Conservation (phyloP, 2,329 filamentous ascomycete genomes). For the Orbilia brochopaga region DNA sequence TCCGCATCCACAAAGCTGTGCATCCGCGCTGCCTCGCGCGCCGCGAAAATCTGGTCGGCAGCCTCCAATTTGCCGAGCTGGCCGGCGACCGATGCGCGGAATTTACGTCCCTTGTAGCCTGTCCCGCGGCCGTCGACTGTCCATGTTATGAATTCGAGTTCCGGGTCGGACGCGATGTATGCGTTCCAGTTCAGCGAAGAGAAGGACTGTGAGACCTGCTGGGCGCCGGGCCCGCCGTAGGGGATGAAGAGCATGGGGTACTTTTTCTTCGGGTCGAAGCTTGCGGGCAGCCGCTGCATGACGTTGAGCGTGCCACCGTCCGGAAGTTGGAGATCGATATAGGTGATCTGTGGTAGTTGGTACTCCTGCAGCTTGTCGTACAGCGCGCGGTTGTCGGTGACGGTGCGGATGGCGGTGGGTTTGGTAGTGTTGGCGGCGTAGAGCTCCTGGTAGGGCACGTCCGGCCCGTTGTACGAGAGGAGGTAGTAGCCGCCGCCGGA, state of each 20-base stretch:
- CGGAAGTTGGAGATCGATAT: conserved; percentile 68
- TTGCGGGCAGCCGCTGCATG: conserved; percentile 69
- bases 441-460: conserved; percentile 73
- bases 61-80: conserved; percentile 70
- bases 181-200: conserved; percentile 65
- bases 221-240: conserved; percentile 71
- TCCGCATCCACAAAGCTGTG: conserved; percentile 65
- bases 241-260: conserved; percentile 72
- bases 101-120: conserved; percentile 68
- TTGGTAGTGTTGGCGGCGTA: conserved; percentile 66
- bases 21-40: conserved; percentile 62
- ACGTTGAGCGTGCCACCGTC: conserved; percentile 69
- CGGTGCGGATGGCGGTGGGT: conserved; percentile 65
- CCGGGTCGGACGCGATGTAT: conserved; percentile 71
- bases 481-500: conserved; percentile 69
- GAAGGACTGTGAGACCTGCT: conserved; percentile 67
- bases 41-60: conserved; percentile 72
- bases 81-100: conserved; percentile 66
- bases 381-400: conserved; percentile 68
- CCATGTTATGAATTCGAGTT: conserved; percentile 71
- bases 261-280: conserved; percentile 68
- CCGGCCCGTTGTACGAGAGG: conserved; percentile 69
- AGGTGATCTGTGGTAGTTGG: conserved; percentile 69
- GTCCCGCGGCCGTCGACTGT: conserved; percentile 73
- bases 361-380: conserved; percentile 66